Conservation (phyloP, 2,329 filamentous ascomycete species). For the Trichoderma atroviride region DNA sequence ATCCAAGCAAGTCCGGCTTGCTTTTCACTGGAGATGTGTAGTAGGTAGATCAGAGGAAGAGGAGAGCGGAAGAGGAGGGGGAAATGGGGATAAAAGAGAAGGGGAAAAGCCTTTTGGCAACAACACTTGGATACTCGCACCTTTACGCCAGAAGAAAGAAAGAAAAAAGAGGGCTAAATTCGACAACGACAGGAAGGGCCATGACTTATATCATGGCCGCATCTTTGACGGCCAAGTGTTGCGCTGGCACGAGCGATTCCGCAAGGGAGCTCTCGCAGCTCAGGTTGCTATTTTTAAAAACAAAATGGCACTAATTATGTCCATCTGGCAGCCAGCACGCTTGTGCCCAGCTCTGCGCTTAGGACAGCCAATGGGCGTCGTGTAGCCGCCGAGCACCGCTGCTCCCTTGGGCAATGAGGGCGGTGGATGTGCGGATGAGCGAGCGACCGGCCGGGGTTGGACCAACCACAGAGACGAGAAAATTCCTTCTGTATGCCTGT, state of each 20-base stretch:
- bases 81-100: conserved; percentile 42
- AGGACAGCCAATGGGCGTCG: conserved; percentile 50
- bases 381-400: conserved; percentile 32
- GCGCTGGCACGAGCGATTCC: conserved; percentile 33
- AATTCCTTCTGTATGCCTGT: conserved; percentile 22
- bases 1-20: conserved; percentile 65
- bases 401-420: conserved; percentile 25
- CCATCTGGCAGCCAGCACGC: conserved; percentile 35
- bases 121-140: conserved; percentile 57
- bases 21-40: conserved; percentile 45
- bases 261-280: conserved; percentile 23
- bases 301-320: conserved; percentile 34
- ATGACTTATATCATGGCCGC: conserved; percentile 62
- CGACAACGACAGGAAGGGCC: conserved; percentile 45
- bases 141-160: conserved; percentile 46
- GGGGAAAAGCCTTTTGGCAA: conserved; percentile 49
- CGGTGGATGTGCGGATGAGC: conserved; percentile 37
- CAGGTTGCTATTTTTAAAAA: conserved; percentile 45
- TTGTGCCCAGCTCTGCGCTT: conserved; percentile 46
- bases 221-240: conserved; percentile 43
- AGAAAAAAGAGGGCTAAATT: conserved; percentile 47
- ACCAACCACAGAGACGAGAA: conserved; percentile 21
- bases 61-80: conserved; percentile 34
- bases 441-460: conserved; percentile 28
- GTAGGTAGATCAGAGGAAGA: conserved; percentile 29